Conservation (phyloP, 2,329 filamentous ascomycete genomes). For the Diaporthe sp. region DNA sequence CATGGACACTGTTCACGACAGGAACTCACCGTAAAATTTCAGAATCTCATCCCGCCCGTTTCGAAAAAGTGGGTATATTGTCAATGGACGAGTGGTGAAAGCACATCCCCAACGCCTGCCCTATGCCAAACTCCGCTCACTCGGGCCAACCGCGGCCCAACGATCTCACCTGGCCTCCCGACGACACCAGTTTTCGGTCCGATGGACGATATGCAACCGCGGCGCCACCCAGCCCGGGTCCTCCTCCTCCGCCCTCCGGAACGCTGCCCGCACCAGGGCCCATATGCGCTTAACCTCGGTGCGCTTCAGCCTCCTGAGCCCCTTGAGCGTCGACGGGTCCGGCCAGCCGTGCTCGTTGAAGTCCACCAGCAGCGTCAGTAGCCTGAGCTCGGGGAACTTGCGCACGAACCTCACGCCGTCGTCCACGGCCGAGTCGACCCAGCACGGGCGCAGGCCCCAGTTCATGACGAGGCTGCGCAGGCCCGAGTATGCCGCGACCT, state of each 20-base stretch:
- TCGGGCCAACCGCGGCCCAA: background rate
- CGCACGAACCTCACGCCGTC: slow-evolving; percentile 39
- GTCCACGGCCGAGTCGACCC: slow-evolving; percentile 41
- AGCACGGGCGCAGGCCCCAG: slow-evolving; percentile 43
- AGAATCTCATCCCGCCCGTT: background rate
- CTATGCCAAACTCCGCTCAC: background rate
- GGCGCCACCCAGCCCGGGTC: slow-evolving; percentile 37
- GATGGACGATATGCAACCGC: slow-evolving; percentile 37
- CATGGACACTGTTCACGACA: background rate
- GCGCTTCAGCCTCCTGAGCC: slow-evolving; percentile 38
- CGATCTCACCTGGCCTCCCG: slow-evolving; percentile 30
- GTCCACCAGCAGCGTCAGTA: slow-evolving; percentile 41
- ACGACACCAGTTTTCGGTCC: slow-evolving; percentile 39
- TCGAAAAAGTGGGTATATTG: background rate
- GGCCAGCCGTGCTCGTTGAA: slow-evolving; percentile 42
- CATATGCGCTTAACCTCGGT: slow-evolving; percentile 41
- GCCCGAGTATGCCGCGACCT: slow-evolving; percentile 33
- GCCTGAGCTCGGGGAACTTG: slow-evolving; percentile 36
- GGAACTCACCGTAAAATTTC: background rate
- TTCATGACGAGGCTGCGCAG: slow-evolving; percentile 43
- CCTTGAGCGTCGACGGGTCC: slow-evolving; percentile 33
- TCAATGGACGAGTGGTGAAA: slow-evolving; percentile 4
- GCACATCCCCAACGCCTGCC: background rate
- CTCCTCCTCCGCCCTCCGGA: slow-evolving; percentile 16
- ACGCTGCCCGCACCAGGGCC: slow-evolving; percentile 36